These are phyloP conservation scores for Candida schatavii DNA, from an alignment of 805 yeast genomes.

Conservation along the genomic window DNA sequence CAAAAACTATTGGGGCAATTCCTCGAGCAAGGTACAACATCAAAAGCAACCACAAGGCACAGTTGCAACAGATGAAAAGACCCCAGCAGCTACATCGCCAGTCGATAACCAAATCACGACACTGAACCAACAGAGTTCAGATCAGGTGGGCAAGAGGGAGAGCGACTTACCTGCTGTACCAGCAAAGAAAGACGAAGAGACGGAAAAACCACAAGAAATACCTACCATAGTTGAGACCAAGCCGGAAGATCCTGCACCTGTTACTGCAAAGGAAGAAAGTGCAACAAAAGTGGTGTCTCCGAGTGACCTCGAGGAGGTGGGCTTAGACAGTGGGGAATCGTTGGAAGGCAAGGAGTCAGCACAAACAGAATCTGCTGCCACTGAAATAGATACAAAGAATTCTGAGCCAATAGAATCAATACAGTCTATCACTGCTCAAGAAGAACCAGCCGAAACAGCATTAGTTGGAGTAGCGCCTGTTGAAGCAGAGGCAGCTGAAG, in stretches of 20 bases:
- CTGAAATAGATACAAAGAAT: slow-evolving; percentile 7
- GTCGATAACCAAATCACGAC: neutral
- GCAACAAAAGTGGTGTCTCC: slow-evolving; percentile 5
- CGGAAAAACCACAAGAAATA: neutral
- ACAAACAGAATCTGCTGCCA: neutral
- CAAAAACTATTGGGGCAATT: slow-evolving; percentile 37
- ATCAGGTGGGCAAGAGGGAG: neutral
- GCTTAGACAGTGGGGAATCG: neutral
- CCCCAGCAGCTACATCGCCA: neutral
- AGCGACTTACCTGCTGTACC: neutral
- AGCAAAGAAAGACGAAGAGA: neutral
- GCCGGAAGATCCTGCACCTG: slow-evolving; percentile 1
- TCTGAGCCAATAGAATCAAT: slow-evolving; percentile 11
- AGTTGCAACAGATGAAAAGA: neutral
- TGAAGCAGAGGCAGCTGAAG: slow-evolving; percentile 3
- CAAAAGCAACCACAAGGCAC: too few species aligned
- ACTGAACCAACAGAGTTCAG: slow-evolving; percentile 1
- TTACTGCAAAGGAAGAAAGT: slow-evolving; percentile 1
- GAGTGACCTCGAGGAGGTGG: neutral
- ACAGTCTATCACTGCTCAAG: neutral
- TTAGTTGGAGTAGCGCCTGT: slow-evolving; percentile 11
- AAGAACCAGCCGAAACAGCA: neutral
- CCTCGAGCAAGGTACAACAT: neutral
- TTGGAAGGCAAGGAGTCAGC: too few species aligned
- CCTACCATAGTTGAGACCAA: slow-evolving; percentile 1